Evolutionary conservation across 495 filamentous ascomycete genomes (phyloP), one percentile per base, ranked within the genome.

Genomic region (Corynascus novoguineensis): DNA sequence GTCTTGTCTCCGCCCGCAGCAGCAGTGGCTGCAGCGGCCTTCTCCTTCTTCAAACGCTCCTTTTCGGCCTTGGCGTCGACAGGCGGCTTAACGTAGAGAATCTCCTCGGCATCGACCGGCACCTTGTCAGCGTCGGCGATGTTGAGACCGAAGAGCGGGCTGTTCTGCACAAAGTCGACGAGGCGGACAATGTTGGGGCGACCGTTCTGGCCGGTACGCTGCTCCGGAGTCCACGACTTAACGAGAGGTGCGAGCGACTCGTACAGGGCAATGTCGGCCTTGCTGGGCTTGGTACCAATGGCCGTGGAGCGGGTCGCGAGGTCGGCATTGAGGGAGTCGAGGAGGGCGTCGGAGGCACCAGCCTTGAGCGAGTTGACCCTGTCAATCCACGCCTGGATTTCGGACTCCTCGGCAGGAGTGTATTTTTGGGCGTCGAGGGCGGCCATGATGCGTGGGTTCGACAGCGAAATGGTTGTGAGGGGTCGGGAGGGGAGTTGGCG

Each of bases 81-180:
- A 41, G 86, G 86, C 61, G 88, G 87, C 71, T 87, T 88, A 60
- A 90, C 81, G 73, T 89, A 91, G 55, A 86, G 73, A 55, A 98
- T 82, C 64, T 95, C 85, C 60, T 88, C 83, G 52, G 82, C 69
- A 65, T 97, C 85, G 51, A 98, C 81, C 59, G 72, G 72, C 61
- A 97, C 75, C 77, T 93, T 97, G 68, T 96, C 87, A 55, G 76
- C 78, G 42, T 86, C 83, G 48, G 77, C 73, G 50, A 96, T 73
- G 56, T 78, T 79, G 55, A 96, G 78, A 7, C 81, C 81, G 63
- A 96, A 95, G 45, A 92, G 57, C 1, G 83, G 79, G 47, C 87
- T 82, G 74, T 95, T 96, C 76, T 98, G 93, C 55, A 98, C 87
- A 67, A 96, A 96, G 71, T 97, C 93, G 61, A 96, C 72, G 65